Conservation (phyloP, 148 eudicot genomes). For the Camellia sinensis region DNA sequence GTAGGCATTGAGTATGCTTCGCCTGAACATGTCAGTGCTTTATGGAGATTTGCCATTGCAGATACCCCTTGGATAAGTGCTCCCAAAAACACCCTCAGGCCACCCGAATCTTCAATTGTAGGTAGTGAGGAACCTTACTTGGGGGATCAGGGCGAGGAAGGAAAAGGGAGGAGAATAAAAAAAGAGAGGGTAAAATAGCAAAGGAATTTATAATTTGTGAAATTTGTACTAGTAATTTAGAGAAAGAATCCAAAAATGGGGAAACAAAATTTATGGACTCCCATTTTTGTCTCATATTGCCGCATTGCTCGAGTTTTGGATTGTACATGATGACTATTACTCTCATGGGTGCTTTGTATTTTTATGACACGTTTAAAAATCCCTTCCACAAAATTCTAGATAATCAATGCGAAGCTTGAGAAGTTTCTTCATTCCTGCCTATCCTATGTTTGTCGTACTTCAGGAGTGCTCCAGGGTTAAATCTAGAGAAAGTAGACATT, state of each 20-base stretch:
- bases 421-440: no score
- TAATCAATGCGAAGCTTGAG: no score
- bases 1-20: constrained; percentile 87
- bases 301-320: no score
- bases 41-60: constrained; percentile 89
- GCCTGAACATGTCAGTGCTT: constrained; percentile 75
- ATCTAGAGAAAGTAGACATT: neutral
- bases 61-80: constrained; percentile 87
- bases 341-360: neutral
- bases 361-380: neutral
- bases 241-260: neutral
- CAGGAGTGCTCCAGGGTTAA: no score
- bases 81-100: constrained; percentile 72
- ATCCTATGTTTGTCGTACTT: no score
- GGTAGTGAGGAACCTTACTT: neutral
- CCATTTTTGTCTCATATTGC: neutral
- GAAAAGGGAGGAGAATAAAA: neutral
- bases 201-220: neutral
- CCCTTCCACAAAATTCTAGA: neutral
- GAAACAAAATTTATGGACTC: neutral
- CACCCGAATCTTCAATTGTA: constrained; percentile 26
- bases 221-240: neutral
- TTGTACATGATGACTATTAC: neutral
- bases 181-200: constrained; percentile 1
- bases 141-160: neutral